phyloP scores from a whole-genome alignment of 208 protist genomes.

The Trichomonas tenax region DNA sequence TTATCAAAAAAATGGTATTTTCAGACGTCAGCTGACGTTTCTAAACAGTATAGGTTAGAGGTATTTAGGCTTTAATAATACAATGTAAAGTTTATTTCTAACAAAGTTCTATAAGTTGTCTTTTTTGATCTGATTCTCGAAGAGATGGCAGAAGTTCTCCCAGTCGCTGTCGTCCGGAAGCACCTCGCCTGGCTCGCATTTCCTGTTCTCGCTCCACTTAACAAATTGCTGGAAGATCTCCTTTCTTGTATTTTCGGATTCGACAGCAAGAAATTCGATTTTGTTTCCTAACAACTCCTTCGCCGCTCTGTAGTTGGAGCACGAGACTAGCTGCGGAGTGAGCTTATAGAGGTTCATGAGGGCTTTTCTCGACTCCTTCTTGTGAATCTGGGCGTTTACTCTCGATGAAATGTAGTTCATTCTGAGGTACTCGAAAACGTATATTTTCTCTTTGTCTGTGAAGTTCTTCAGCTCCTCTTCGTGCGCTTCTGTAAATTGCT shows the following conservation, averaged over 20 bases:
- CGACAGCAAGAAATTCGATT: not conserved
- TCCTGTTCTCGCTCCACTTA: not conserved
- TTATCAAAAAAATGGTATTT: too few relatives aligned
- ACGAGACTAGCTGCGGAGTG: not conserved
- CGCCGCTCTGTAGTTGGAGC: not conserved
- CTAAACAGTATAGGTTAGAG: too few relatives aligned
- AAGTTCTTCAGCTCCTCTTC: not conserved
- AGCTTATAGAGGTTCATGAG: not conserved
- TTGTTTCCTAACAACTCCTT: not conserved
- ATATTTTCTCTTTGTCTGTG: not conserved
- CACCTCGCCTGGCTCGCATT: not conserved
- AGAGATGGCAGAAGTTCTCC: not conserved
- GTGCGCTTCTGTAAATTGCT: not conserved
- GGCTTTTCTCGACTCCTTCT: not conserved
- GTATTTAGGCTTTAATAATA: too few relatives aligned
- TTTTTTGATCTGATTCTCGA: not conserved
- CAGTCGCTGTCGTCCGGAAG: not conserved
- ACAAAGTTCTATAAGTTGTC: not conserved
- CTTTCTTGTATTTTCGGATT: not conserved
- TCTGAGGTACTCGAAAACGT: not conserved
- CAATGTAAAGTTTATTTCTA: too few relatives aligned
- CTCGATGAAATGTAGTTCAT: not conserved
- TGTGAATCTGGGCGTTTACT: not conserved
- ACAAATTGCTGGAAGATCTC: not conserved
- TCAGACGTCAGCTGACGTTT: too few relatives aligned